Evolutionary conservation across 2,329 filamentous ascomycete species (phyloP).

Genomic region (Xylaria sp.): DNA sequence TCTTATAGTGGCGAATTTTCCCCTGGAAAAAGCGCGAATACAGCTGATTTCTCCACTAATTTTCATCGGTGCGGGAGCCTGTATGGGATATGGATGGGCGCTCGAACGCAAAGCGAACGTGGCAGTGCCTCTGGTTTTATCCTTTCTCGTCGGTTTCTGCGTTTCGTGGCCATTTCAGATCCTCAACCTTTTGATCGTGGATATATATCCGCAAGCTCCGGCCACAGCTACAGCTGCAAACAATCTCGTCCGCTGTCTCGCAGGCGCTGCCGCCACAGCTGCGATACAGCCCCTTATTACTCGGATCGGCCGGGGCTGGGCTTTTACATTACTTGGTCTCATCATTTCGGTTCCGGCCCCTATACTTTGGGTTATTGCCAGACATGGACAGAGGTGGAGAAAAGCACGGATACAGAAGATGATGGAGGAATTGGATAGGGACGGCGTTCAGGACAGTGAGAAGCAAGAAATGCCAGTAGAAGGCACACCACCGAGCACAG

Average conservation of each 20-base stretch:
- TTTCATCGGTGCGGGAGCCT: constrained; percentile 46
- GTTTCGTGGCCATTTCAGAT: constrained; percentile 59
- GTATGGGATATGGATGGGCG: constrained; percentile 55
- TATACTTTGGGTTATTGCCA: constrained; percentile 45
- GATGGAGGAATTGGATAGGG: constrained; percentile 29
- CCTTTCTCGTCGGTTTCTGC: constrained; percentile 52
- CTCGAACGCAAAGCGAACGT: constrained; percentile 47
- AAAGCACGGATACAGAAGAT: constrained; percentile 43
- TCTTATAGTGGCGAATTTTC: constrained; percentile 40
- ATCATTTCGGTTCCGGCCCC: constrained; percentile 46
- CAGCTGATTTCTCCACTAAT: constrained; percentile 52
- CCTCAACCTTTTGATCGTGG: constrained; percentile 58
- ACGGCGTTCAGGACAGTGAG: constrained; percentile 9
- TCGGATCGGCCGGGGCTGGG: constrained; percentile 55
- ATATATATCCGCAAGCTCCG: constrained; percentile 55
- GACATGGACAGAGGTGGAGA: constrained; percentile 46
- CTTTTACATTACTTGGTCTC: constrained; percentile 54
- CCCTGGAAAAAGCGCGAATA: constrained; percentile 51
- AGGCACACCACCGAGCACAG: neutral
- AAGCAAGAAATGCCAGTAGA: neutral
- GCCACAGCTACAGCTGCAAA: constrained; percentile 60
- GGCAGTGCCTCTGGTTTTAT: constrained; percentile 49
- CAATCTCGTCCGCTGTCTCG: constrained; percentile 57
- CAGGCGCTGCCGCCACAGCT: constrained; percentile 55
- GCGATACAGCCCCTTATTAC: constrained; percentile 55